These are phyloP conservation scores for Lomentospora prolificans DNA, from an alignment of 2,329 filamentous ascomycete species.

Conservation along the genomic window DNA sequence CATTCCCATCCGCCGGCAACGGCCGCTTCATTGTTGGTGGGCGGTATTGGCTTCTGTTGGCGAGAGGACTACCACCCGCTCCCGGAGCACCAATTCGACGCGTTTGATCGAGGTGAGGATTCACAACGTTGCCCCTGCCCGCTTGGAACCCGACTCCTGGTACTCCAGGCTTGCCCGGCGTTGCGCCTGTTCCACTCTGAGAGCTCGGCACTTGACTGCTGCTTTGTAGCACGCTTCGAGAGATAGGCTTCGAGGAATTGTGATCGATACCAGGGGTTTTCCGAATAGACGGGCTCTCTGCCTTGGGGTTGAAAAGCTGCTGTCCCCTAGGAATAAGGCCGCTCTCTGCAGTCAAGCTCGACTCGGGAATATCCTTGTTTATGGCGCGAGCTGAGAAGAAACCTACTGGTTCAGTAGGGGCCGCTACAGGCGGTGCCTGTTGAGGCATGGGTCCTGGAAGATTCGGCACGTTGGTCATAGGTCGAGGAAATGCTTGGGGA, in stretches of 20 bases:
- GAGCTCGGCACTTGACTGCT: conserved; percentile 11
- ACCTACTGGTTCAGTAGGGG: conserved; percentile 34
- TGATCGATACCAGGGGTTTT: conserved; percentile 86
- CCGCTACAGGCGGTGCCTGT: conserved; percentile 15
- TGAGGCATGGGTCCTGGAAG: conserved; percentile 21
- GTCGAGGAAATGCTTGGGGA: background rate
- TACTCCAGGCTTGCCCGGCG: conserved; percentile 22
- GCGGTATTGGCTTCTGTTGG: conserved; percentile 48
- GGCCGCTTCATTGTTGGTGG: conserved; percentile 50
- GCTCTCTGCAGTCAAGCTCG: conserved; percentile 27
- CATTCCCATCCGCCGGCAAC: conserved; percentile 20
- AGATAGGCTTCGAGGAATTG: conserved; percentile 62
- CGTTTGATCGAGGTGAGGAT: conserved; percentile 43
- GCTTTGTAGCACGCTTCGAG: conserved; percentile 9
- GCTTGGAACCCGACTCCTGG: conserved; percentile 17
- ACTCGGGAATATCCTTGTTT: conserved; percentile 38
- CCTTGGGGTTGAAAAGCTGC: conserved; percentile 60
- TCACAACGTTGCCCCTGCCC: conserved; percentile 32
- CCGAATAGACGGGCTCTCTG: conserved; percentile 75
- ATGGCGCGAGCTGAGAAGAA: conserved; percentile 66
- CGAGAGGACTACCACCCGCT: conserved; percentile 43
- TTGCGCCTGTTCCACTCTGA: conserved; percentile 15
- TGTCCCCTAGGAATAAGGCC: conserved; percentile 31
- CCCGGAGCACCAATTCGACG: conserved; percentile 51
- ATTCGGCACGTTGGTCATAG: background rate